Base-by-base conservation (phyloP, 1,284 basidiomycete species). In the Cryptococcus hybrid region DNA sequence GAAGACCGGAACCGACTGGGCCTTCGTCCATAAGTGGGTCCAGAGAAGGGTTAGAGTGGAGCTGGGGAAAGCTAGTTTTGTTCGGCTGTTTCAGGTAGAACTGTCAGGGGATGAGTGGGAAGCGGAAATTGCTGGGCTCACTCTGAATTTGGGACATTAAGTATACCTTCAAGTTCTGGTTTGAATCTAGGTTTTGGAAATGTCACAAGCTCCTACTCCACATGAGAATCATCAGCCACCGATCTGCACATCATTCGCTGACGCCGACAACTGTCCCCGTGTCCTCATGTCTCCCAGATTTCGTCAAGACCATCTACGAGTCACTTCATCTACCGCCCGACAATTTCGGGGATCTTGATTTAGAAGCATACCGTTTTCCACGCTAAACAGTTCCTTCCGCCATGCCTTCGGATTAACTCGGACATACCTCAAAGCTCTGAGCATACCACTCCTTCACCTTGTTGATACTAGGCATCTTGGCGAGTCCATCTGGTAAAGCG, bases 391-490 rank as follows among this genome's bases (percentile, higher is more conserved):
- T 30, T 30, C 30, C 30, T 30, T 30, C 30, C 30, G 30, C 30
- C 30, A 30, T 30, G 4, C 4, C 30, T 30, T 42, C 40, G 37
- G 36, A 13, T 18, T 18, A 40, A 24, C 3, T 40, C 36, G 9
- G 50, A 80, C 85, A 60, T 55, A 93, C 93, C 83, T 98, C 90
- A 71, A 99, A 99, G 13, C 91, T 94, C 80, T 99, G 92, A 0
- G 94, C 95, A 74, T 99, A 99, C 95, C 95, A 99, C 72, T 96
- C 88, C 81, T 95, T 95, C 64, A 99, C 95, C 73, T 91, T 92
- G 64, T 88, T 86, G 64, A 99, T 98, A 48, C 89, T 91, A 0
- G 89, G 87, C 94, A 96, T 97, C 58, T 87, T 85, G 69, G 87
- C 88, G 60, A 99, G 83, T 52, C 92, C 88, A 77, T 97, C 90